Evolutionary conservation across 345 rosid genomes (phyloP), one percentile per base, ranked within the genome.

Genomic region (Clausena lansium): DNA sequence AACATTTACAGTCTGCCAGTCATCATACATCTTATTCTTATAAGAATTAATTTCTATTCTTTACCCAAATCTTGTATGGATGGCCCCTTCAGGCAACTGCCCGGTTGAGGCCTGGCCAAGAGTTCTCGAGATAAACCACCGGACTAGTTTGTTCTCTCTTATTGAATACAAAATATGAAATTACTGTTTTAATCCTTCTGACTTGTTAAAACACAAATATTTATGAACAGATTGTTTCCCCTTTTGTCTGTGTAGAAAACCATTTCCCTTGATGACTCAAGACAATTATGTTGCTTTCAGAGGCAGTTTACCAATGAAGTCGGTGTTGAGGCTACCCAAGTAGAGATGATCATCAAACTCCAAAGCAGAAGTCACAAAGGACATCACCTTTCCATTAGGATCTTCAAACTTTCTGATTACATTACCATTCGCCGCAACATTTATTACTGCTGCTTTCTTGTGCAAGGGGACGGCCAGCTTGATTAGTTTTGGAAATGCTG

Each of bases 301-400:
- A 2, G 88, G 76, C 52, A 86, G 13, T 74, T 84, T 87, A n/a
- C 89, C 86, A 38, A 86, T 59, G 82, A 85, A 88, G 78, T 85
- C 59, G 65, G 83, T 8, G 35, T 58, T 79, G 24, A 87, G 86
- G 35, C 87, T 85, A 45, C 92, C 91, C 78, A 90, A 15, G 78
- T 84, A 86, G 33, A 88, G 89, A 74, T 88, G 83, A 41, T 76
- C 88, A 25, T 87, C 88, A 71, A 76, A 86, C 84, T 86, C 91
- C 14, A 84, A 41, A 33, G 91, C 94, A 10, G 87, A 59, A 28
- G 94, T 88, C 27, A 88, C 89, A 24, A 86, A 77, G 5, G 81
- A 62, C 67, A 82, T 63, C 19, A 87, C 87, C 61, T 75, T 76
- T 33, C 89, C 88, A 1, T 66, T 71, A 2, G 89, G 85, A 78